Evolutionary conservation across 306 rosid genomes (phyloP).

Genomic region (Inga oerstediana): DNA sequence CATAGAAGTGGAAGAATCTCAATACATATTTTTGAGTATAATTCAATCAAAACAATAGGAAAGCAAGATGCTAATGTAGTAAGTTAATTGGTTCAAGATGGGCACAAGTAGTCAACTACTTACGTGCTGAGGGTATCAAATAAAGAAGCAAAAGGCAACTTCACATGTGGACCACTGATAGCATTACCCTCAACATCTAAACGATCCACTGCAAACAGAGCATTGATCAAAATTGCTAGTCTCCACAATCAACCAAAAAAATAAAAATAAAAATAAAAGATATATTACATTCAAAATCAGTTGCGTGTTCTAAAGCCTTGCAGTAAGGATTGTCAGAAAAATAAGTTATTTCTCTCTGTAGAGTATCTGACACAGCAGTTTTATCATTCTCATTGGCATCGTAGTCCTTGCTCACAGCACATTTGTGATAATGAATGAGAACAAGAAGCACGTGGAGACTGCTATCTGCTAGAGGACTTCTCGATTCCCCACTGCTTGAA

Average conservation of each 20-base stretch:
- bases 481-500: conserved; percentile 72
- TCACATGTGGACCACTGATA: conserved; percentile 66
- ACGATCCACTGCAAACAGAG: conserved; percentile 78
- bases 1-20: neutral
- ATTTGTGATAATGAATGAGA: conserved; percentile 88
- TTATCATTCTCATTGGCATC: conserved; percentile 46
- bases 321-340: conserved; percentile 88
- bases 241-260: conserved; percentile 29
- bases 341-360: conserved; percentile 53
- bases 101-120: conserved; percentile 42
- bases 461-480: conserved; percentile 76
- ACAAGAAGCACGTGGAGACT: conserved; percentile 91
- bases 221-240: conserved; percentile 28
- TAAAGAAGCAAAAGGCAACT: conserved; percentile 88
- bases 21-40: neutral
- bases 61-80: conserved; percentile 5
- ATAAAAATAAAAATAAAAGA: conserved; percentile 26
- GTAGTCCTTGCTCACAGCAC: conserved; percentile 51
- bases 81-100: conserved; percentile 17
- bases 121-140: conserved; percentile 92
- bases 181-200: conserved; percentile 78
- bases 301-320: conserved; percentile 80
- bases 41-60: conserved; percentile 17
- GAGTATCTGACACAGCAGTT: conserved; percentile 55
- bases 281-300: conserved; percentile 82